These are phyloP conservation scores for Myxozyma melibiosi DNA, from an alignment of 805 yeast species.

Conservation along the genomic window DNA sequence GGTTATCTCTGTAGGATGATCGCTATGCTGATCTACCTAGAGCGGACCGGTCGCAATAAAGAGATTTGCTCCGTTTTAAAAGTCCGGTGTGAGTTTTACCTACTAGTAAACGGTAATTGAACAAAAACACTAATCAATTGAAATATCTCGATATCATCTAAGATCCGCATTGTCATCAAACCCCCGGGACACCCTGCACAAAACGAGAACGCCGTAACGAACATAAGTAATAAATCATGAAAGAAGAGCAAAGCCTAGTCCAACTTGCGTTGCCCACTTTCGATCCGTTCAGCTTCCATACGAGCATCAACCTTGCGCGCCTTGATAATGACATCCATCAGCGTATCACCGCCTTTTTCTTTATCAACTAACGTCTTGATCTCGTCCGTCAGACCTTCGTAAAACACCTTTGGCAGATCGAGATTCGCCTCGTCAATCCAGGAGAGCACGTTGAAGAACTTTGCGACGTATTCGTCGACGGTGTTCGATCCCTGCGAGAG, in stretches of 20 bases:
- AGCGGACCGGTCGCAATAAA: too few relatives aligned
- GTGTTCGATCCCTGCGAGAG: not conserved
- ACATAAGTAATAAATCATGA: not conserved
- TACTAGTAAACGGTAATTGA: too few relatives aligned
- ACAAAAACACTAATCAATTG: too few relatives aligned
- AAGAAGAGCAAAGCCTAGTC: not conserved
- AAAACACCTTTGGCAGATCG: constrained; percentile 1
- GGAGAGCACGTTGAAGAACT: constrained; percentile 1
- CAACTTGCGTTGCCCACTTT: constrained; percentile 4
- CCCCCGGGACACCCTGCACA: too few relatives aligned
- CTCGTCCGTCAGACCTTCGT: not conserved
- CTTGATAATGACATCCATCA: not conserved
- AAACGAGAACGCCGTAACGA: too few relatives aligned
- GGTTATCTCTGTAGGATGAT: too few relatives aligned
- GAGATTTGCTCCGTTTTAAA: too few relatives aligned
- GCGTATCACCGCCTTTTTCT: not conserved
- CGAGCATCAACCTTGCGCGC: not conserved
- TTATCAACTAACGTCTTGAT: not conserved
- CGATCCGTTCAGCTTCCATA: constrained; percentile 4
- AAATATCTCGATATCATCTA: too few relatives aligned
- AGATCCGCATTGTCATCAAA: too few relatives aligned
- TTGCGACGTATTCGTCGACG: constrained; percentile 4
- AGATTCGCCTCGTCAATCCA: constrained; percentile 10
- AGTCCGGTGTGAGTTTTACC: too few relatives aligned
- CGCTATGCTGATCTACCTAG: too few relatives aligned